Percentiles rank a stretch among this genome's conserved stretches.
Conservation (phyloP, 1,139 yeast species). For the Groenewaldozyma sp. region DNA sequence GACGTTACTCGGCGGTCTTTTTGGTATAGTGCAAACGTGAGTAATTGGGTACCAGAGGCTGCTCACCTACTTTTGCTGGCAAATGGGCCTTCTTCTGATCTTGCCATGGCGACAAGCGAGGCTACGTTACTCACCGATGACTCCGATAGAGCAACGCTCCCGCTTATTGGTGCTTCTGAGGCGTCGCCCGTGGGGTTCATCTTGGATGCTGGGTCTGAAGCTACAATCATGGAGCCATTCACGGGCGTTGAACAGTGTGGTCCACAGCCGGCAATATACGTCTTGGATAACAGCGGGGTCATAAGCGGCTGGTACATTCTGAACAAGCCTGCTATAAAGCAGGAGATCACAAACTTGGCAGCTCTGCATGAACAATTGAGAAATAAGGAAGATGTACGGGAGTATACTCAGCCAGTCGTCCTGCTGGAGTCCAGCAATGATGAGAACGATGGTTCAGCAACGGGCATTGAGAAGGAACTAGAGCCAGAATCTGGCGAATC, state of each 20-base stretch:
- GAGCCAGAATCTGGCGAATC: neutral
- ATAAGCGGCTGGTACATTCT: constrained; percentile 59
- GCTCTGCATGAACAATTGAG: neutral
- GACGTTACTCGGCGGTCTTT: constrained; percentile 40
- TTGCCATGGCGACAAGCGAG: constrained; percentile 35
- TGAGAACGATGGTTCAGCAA: neutral
- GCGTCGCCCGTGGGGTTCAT: constrained; percentile 63
- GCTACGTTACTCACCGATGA: constrained; percentile 45
- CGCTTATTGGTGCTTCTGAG: constrained; percentile 55
- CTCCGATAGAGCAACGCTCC: constrained; percentile 59
- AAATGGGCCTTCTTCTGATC: constrained; percentile 55
- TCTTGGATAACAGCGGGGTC: constrained; percentile 53
- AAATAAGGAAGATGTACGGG: neutral
- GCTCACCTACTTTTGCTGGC: constrained; percentile 34
- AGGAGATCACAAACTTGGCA: neutral
- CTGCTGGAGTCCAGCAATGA: neutral
- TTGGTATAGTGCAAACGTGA: constrained; percentile 33
- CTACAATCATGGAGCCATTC: constrained; percentile 25
- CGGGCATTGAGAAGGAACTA: neutral
- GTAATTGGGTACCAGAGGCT: neutral
- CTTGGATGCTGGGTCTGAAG: constrained; percentile 42
- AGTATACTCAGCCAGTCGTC: neutral
- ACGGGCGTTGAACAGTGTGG: constrained; percentile 42
- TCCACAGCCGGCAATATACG: constrained; percentile 54
- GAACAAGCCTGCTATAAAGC: constrained; percentile 9